Base-by-base conservation (phyloP, 1,139 yeast species). In the Kodamaea fungicola region DNA sequence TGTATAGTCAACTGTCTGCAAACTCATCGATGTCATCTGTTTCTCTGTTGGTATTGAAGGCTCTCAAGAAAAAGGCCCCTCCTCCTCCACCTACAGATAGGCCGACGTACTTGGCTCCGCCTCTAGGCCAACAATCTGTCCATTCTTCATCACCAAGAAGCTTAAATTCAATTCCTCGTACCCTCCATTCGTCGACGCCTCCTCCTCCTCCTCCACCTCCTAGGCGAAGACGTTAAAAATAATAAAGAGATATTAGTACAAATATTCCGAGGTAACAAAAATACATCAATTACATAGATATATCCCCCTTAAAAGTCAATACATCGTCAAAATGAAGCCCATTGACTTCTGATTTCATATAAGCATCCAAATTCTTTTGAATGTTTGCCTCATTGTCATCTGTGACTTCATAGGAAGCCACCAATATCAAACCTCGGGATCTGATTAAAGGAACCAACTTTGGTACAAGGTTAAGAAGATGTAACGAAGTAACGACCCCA, bases 401-500 rank as follows among this genome's bases (percentile, higher is more conserved):
- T 19, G 43, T 47, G 5, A 54, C 45, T 37, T 66, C 73, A 42
- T 66, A 74, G 1, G 80, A 73, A 1, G 94, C 94, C 23, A 92
- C 92, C 33, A 92, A 66, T 34, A 92, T 80, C 46, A 92, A 70
- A 0, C 97, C 97, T 44, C 84, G 71, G 1, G 87, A 80, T 42
- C 95, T 72, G 13, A 90, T 84, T 22, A 86, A 74, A 22, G 85
- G 85, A 4, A 83, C 76, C 31, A 90, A 62, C 40, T 83, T 80
- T 0, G 95, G 95, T 22, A 87, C 92, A 31, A 89, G 66, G 29
- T 74, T 67, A 41, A 92, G 64, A 42, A 90, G 57, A 42, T 83
- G 81, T 22, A 79, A 75, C 0, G 95, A 88, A 13, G 88, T 78
- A 16, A 88, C 80, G 13, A 92, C 59, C 13, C 98, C 98, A 44